These are phyloP conservation scores for Trichophyton schoenleinii DNA, from an alignment of 2,329 filamentous ascomycete genomes.

Conservation along the genomic window DNA sequence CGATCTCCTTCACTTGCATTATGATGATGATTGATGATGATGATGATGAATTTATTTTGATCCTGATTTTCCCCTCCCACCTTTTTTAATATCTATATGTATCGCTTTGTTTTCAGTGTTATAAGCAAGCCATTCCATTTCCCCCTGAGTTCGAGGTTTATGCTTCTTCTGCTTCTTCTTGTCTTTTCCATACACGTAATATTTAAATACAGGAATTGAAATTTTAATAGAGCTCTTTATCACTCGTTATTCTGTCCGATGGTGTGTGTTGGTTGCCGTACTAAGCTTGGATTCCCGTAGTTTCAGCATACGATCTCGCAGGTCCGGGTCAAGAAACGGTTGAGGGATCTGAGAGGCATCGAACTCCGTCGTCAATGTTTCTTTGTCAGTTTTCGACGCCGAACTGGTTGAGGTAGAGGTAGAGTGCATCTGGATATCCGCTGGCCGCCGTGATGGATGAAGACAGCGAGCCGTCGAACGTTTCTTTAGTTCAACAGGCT, in stretches of 20 bases:
- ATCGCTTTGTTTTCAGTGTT: background rate
- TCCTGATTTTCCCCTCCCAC: background rate
- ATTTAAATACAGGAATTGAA: background rate
- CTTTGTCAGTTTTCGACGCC: background rate
- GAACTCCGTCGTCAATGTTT: slow-evolving; percentile 10
- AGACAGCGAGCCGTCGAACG: slow-evolving; percentile 1
- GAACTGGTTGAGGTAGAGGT: background rate
- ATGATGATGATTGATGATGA: background rate
- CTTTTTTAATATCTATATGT: background rate
- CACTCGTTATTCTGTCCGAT: background rate
- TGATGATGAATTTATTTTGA: background rate
- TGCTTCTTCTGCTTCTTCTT: background rate
- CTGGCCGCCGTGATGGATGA: slow-evolving; percentile 7
- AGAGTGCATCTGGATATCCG: slow-evolving; percentile 11
- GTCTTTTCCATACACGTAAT: background rate
- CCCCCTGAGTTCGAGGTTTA: background rate
- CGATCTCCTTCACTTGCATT: background rate
- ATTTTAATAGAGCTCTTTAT: background rate
- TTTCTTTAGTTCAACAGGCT: background rate
- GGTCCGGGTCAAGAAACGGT: slow-evolving; percentile 11
- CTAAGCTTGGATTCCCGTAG: background rate
- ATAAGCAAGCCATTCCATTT: background rate
- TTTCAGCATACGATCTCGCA: background rate
- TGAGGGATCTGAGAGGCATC: slow-evolving; percentile 11
- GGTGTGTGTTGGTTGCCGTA: background rate